These are phyloP conservation scores for Brettanomyces bruxellensis DNA, from an alignment of 805 yeast genomes.

Conservation along the genomic window DNA sequence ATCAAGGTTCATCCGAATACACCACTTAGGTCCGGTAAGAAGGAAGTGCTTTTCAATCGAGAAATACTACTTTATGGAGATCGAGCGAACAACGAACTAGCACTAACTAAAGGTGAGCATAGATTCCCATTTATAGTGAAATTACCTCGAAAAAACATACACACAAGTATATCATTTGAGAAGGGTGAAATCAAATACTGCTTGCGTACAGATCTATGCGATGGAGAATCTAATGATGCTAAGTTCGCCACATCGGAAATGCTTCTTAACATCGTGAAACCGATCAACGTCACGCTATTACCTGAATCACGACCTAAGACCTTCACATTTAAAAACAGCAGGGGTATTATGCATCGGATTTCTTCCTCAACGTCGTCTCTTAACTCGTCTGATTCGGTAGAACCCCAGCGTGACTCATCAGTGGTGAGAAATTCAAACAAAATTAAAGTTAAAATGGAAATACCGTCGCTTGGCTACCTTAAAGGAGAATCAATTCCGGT, in stretches of 20 bases:
- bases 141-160: constrained; percentile 65
- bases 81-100: constrained; percentile 12
- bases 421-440: constrained; percentile 4
- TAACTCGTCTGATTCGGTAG: constrained; percentile 13
- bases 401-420: not conserved
- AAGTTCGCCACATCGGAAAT: constrained; percentile 43
- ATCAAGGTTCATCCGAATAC: constrained; percentile 48
- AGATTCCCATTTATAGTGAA: constrained; percentile 78
- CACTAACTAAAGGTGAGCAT: constrained; percentile 76
- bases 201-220: constrained; percentile 29
- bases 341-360: constrained; percentile 24
- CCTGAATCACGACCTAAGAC: constrained; percentile 61
- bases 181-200: constrained; percentile 71
- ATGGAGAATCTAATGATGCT: constrained; percentile 8
- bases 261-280: constrained; percentile 52
- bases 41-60: constrained; percentile 47
- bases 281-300: constrained; percentile 61
- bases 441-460: constrained; percentile 29
- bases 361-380: constrained; percentile 33
- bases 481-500: constrained; percentile 78
- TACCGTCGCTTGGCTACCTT: constrained; percentile 60
- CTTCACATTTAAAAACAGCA: constrained; percentile 47
- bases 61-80: constrained; percentile 51
- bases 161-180: constrained; percentile 73
- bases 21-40: constrained; percentile 40